Base-by-base conservation (phyloP, 2,329 filamentous ascomycete genomes). In the Fusarium agapanthi region DNA sequence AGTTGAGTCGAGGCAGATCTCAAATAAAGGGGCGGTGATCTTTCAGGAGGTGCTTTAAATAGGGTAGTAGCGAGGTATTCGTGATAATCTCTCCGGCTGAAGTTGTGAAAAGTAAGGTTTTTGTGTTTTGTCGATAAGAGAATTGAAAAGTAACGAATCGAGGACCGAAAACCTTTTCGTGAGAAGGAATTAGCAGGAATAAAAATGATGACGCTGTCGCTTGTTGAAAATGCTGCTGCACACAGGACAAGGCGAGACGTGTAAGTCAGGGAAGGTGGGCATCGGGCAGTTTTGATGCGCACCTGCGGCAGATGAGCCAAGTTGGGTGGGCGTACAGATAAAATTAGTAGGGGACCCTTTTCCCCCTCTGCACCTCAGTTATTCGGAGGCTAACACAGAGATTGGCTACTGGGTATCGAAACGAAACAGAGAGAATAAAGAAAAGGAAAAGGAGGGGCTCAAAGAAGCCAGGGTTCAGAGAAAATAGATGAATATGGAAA, bases 261-360 rank as follows among this genome's bases (percentile, higher is more conserved):
- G 67, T 73, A 73, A 73, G 71, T 73, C 71, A 61, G 54, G 68
- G 71, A 71, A 74, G 71, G 71, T 74, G 71, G 71, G 67, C 55
- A 67, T 74, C 58, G 67, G 64, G 57, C 54, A 69, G 59, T 74
- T 73, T 73, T 69, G 66, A 65, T 56, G 67, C 65, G 70, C 61
- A 66, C 71, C 57, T 71, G 63, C 60, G 60, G 67, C 63, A 65
- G 51, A 69, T 72, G 71, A 65, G 58, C 58, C 58, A 58, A 41
- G 66, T 53, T 58, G 54, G 65, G 66, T 67, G 61, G 70, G 70
- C 66, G 69, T 73, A 71, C 69, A 67, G 45, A 53, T 73, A 63
- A 72, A 62, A 72, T 74, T 74, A 67, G 51, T 57, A 74, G 71
- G 71, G 71, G 68, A 72, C 71, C 47, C 71, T 70, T 66, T 72